These are phyloP conservation scores for Marasmius sp. DNA, from an alignment of 1,284 basidiomycete species.

Conservation along the genomic window DNA sequence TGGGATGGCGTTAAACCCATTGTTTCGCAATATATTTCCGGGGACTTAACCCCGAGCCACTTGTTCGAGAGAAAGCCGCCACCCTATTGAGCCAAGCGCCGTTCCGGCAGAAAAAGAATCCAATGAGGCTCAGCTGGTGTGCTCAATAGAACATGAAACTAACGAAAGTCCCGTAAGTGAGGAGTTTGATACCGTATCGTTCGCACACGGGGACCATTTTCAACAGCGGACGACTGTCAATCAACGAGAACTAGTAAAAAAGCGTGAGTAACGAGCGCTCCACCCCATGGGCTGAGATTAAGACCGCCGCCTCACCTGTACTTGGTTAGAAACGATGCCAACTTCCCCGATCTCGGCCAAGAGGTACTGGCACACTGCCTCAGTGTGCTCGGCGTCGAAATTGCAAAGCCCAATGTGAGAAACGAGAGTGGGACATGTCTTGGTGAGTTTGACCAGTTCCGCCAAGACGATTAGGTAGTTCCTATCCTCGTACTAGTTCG, in stretches of 20 bases:
- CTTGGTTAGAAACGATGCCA: conserved; percentile 60
- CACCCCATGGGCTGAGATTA: background rate
- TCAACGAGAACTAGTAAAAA: conserved; percentile 50
- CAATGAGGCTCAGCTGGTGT: background rate
- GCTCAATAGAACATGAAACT: conserved; percentile 21
- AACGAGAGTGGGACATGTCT: conserved; percentile 35
- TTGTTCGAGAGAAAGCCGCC: conserved; percentile 61
- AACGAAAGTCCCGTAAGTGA: conserved; percentile 64
- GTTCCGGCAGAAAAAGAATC: background rate
- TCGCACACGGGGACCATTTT: conserved; percentile 58
- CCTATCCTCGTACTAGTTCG: conserved; percentile 48
- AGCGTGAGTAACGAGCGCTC: background rate
- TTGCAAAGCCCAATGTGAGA: conserved; percentile 61
- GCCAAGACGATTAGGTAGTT: conserved; percentile 53
- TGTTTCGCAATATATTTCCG: conserved; percentile 50
- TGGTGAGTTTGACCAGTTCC: conserved; percentile 41
- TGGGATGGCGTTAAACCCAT: conserved; percentile 54
- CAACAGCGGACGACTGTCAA: conserved; percentile 57
- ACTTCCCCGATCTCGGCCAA: conserved; percentile 37
- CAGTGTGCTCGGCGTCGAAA: conserved; percentile 54
- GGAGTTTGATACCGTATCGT: conserved; percentile 53
- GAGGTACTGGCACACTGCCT: conserved; percentile 57
- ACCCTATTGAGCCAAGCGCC: conserved; percentile 37
- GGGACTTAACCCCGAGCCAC: conserved; percentile 52
- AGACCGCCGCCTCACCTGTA: conserved; percentile 42